Conservation (phyloP, 2,329 filamentous ascomycete species). For the Scopulariopsis brevicaulis region DNA sequence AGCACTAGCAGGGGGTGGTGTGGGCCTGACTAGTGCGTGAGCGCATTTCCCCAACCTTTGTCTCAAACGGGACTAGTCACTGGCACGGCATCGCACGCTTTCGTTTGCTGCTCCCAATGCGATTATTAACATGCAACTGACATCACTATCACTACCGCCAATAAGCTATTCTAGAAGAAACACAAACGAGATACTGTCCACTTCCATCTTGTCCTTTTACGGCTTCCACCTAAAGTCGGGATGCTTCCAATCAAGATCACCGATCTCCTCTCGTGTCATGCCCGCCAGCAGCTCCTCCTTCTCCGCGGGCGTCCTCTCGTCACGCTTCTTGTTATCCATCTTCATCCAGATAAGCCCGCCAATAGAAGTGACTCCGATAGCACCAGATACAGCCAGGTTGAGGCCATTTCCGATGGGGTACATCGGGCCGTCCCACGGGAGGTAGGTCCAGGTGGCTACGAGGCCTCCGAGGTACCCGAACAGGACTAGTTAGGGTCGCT, state of each 20-base stretch:
- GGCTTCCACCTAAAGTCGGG: constrained; percentile 10
- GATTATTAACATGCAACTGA: not conserved
- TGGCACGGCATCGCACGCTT: not conserved
- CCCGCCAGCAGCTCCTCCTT: constrained; percentile 6
- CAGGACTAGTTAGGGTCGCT: constrained; percentile 1
- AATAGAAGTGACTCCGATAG: constrained; percentile 5
- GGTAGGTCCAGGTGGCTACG: constrained; percentile 9
- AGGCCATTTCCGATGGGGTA: constrained; percentile 9
- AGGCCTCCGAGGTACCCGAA: constrained; percentile 9
- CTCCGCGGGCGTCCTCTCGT: constrained; percentile 2
- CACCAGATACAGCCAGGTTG: constrained; percentile 5
- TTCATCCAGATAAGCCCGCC: constrained; percentile 8
- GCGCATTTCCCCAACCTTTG: not conserved
- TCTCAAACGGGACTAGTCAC: not conserved
- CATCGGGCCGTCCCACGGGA: constrained; percentile 8
- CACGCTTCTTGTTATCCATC: constrained; percentile 8
- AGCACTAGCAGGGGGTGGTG: too few species aligned
- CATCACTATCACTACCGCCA: not conserved
- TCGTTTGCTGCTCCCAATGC: not conserved
- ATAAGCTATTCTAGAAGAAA: not conserved
- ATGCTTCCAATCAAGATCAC: constrained; percentile 9
- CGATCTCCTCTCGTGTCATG: constrained; percentile 3
- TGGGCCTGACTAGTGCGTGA: not conserved
- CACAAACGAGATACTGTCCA: not conserved
- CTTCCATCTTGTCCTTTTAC: not conserved